Percentiles rank a stretch among this genome's conserved stretches.
These are phyloP conservation scores for Blepharisma stoltei DNA, from an alignment of 73 alveolate species.

Conservation along the genomic window DNA sequence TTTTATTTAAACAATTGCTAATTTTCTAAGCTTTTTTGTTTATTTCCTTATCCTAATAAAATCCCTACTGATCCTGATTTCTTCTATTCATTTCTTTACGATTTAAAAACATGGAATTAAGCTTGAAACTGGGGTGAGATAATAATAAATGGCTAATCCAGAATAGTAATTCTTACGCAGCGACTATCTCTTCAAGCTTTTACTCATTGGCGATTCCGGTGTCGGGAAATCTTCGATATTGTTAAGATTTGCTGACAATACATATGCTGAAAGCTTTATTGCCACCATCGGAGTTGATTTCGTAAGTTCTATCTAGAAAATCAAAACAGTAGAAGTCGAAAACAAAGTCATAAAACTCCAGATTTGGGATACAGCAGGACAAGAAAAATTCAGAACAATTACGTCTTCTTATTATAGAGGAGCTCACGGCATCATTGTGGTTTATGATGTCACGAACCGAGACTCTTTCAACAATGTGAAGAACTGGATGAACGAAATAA, in stretches of 20 bases:
- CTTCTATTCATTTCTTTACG: no score
- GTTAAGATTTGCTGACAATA: conserved; percentile 45
- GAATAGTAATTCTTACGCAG: conserved; percentile 9
- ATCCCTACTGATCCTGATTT: no score
- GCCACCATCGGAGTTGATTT: conserved; percentile 62
- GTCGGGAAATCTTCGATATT: conserved; percentile 43
- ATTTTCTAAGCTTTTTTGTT: no score
- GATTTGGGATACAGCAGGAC: conserved; percentile 53
- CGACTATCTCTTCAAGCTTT: conserved; percentile 42
- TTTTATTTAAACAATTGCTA: no score
- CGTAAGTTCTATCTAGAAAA: conserved; percentile 29
- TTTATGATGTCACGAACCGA: conserved; percentile 43
- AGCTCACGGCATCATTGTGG: conserved; percentile 51
- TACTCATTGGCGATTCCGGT: conserved; percentile 53
- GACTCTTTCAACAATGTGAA: conserved; percentile 50
- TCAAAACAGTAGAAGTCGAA: conserved; percentile 47
- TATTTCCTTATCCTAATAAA: no score
- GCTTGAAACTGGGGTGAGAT: no score
- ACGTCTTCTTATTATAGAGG: conserved; percentile 58
- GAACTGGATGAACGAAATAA: conserved; percentile 43
- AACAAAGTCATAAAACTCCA: conserved; percentile 47
- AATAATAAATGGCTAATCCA: neutral
- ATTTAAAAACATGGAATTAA: no score
- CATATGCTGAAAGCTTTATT: conserved; percentile 47
- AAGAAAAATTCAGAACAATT: conserved; percentile 42